Conservation (phyloP, 148 eudicot species). For the Vaccinium vitisidaea region DNA sequence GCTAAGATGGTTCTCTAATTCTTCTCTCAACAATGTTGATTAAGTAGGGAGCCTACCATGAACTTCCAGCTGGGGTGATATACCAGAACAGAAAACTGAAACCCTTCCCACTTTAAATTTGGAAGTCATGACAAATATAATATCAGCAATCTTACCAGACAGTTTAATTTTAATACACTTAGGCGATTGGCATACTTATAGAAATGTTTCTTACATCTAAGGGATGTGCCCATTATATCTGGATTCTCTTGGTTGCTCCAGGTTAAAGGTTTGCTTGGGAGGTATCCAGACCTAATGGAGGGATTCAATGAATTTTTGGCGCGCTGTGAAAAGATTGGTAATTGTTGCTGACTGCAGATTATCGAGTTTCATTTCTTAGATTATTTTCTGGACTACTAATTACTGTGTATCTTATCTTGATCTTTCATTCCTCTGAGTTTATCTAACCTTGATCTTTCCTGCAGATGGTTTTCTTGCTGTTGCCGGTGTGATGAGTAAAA, state of each 20-base stretch:
- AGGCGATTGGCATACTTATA: not conserved
- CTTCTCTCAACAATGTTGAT: not conserved
- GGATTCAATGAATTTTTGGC: constrained; percentile 47
- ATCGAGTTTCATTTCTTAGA: not conserved
- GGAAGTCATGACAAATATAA: not conserved
- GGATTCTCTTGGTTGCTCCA: constrained; percentile 27
- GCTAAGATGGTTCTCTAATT: not conserved
- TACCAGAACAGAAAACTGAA: not conserved
- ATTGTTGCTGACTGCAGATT: constrained; percentile 7
- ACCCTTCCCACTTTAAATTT: not conserved
- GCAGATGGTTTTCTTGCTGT: constrained; percentile 46
- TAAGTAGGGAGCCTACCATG: constrained; percentile 2
- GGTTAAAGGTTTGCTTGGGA: constrained; percentile 44
- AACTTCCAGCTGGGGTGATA: not conserved
- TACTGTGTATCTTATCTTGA: constrained; percentile 6
- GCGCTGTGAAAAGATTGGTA: constrained; percentile 49
- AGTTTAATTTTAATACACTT: not conserved
- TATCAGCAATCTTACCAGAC: not conserved
- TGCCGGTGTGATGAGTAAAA: constrained; percentile 30
- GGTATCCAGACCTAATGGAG: constrained; percentile 47
- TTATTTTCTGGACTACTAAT: not conserved
- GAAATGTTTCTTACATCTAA: not conserved
- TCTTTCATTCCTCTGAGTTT: not conserved
- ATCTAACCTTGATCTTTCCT: constrained; percentile 15
- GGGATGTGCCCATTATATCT: constrained; percentile 14